Evolutionary conservation across 176 grass and related monocot genomes (phyloP).

Genomic region (bread wheat (Triticum aestivum)): DNA sequence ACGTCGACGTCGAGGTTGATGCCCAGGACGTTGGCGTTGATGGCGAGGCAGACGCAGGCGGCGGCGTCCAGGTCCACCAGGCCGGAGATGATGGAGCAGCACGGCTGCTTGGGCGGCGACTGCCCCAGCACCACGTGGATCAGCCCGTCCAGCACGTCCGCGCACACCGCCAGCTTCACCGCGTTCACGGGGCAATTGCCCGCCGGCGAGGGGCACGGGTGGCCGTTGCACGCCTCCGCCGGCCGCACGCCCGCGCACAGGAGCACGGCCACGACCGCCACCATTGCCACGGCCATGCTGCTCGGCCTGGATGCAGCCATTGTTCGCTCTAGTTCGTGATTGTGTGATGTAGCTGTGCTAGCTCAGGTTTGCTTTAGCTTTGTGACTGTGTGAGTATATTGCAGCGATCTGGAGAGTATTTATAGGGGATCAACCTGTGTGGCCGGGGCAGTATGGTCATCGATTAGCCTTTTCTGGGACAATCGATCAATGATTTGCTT

Average conservation of each 20-base stretch:
- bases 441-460: neutral
- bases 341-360: neutral
- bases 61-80: conserved; percentile 59
- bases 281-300: neutral
- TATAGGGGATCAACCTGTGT: neutral
- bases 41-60: conserved; percentile 61
- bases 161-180: conserved; percentile 63
- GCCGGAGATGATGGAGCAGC: conserved; percentile 57
- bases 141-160: conserved; percentile 55
- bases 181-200: conserved; percentile 59
- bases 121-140: conserved; percentile 39
- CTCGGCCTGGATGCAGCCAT: neutral
- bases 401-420: neutral
- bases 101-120: conserved; percentile 49
- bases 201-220: conserved; percentile 27
- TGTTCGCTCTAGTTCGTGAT: neutral
- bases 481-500: neutral
- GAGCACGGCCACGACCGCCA: neutral
- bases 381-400: neutral
- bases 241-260: neutral
- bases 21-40: conserved; percentile 70
- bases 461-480: neutral
- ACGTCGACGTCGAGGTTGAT: conserved; percentile 47
- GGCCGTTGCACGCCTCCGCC: neutral
- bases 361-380: neutral